Evolutionary conservation across 2,329 filamentous ascomycete species (phyloP).

Genomic region (Waltergamsia citrina): DNA sequence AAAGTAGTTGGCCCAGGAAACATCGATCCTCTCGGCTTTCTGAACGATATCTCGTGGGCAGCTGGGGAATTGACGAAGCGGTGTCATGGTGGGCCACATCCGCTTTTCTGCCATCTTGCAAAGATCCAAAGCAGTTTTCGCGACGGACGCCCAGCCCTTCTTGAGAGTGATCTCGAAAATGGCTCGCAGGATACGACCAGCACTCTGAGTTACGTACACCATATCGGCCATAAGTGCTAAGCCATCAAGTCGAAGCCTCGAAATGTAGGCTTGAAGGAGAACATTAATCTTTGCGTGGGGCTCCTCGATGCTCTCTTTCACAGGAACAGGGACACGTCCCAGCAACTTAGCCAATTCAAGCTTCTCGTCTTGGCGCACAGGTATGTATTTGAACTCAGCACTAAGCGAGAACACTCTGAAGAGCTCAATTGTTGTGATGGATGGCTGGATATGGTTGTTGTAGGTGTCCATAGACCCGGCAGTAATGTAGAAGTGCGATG

Average conservation of each 20-base stretch:
- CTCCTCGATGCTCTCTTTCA: conserved; percentile 97
- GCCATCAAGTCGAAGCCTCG: conserved; percentile 84
- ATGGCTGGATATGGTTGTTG: conserved; percentile 88
- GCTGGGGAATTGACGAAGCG: conserved; percentile 77
- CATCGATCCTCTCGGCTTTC: conserved; percentile 91
- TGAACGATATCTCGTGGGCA: conserved; percentile 80
- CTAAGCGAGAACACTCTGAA: conserved; percentile 95
- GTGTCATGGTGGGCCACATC: conserved; percentile 99
- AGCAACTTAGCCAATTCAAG: conserved; percentile 88
- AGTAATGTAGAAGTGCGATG: conserved; percentile 97
- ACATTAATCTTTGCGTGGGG: conserved; percentile 98
- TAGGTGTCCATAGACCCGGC: conserved; percentile 96
- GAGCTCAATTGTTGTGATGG: conserved; percentile 86
- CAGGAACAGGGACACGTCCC: conserved; percentile 82
- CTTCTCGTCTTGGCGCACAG: conserved; percentile 95
- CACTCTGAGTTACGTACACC: conserved; percentile 97
- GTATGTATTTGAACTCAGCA: conserved; percentile 98
- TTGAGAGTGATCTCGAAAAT: conserved; percentile 97
- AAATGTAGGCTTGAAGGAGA: conserved; percentile 91
- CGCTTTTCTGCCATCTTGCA: conserved; percentile 99
- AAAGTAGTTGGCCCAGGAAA: conserved; percentile 89
- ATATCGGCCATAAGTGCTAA: conserved; percentile 96
- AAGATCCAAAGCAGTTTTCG: conserved; percentile 83
- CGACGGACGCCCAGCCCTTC: conserved; percentile 91
- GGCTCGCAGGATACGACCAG: conserved; percentile 87